Evolutionary conservation across 2,329 filamentous ascomycete species (phyloP).

Genomic region (Aspergillus ochraceus): DNA sequence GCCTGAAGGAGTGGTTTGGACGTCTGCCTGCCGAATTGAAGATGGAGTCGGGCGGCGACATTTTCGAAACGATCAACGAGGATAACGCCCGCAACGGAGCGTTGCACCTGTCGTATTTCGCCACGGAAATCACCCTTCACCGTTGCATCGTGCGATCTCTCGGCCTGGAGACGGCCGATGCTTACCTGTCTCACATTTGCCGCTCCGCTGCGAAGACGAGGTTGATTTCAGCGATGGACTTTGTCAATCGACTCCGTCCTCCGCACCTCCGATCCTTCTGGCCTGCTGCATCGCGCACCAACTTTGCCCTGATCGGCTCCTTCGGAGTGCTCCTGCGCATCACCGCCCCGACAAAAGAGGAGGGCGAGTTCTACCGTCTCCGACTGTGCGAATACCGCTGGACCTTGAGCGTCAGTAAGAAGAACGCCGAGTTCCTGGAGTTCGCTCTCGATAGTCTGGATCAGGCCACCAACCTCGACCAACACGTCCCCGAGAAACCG

Average conservation of each 20-base stretch:
- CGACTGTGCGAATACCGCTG: slow-evolving; percentile 87
- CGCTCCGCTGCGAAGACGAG: slow-evolving; percentile 91
- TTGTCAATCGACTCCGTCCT: slow-evolving; percentile 87
- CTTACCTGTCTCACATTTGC: slow-evolving; percentile 87
- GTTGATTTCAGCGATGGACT: slow-evolving; percentile 94
- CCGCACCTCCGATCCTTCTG: slow-evolving; percentile 88
- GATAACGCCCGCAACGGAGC: slow-evolving; percentile 58
- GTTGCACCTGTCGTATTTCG: slow-evolving; percentile 88
- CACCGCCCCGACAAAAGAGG: slow-evolving; percentile 80
- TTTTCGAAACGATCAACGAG: slow-evolving; percentile 44
- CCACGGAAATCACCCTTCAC: slow-evolving; percentile 90
- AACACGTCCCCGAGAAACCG: slow-evolving; percentile 70
- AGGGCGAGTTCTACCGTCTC: slow-evolving; percentile 88
- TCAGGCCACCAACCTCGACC: slow-evolving; percentile 67
- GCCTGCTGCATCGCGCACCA: slow-evolving; percentile 56
- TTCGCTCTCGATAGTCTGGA: slow-evolving; percentile 80
- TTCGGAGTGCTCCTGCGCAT: slow-evolving; percentile 90
- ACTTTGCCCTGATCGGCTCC: slow-evolving; percentile 92
- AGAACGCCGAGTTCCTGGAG: slow-evolving; percentile 56
- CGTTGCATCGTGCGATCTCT: slow-evolving; percentile 86
- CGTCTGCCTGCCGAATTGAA: slow-evolving; percentile 49
- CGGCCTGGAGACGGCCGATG: slow-evolving; percentile 58
- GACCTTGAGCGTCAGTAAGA: slow-evolving; percentile 84
- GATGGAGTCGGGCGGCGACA: slow-evolving; percentile 51
- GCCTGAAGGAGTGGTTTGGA: slow-evolving; percentile 54